phyloP scores from a whole-genome alignment of 768 basidiomycete genomes.

The Filobasidium floriforme region DNA sequence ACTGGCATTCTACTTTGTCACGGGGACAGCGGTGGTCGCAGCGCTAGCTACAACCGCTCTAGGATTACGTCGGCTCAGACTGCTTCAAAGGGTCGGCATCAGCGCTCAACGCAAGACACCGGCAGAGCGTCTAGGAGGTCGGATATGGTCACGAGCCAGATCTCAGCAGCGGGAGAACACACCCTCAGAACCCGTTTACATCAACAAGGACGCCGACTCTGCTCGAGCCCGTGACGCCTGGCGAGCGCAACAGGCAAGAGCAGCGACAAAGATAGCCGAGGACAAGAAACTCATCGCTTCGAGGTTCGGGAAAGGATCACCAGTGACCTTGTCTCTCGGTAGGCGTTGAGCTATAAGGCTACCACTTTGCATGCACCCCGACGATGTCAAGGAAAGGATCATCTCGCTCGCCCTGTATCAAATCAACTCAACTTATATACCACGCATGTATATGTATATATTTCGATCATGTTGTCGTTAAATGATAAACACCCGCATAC shows the following conservation, averaged over 20 bases:
- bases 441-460: not conserved
- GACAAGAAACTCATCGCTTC: constrained; percentile 1
- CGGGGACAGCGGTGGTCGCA: constrained; percentile 55
- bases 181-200: constrained; percentile 25
- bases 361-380: too few species aligned
- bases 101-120: constrained; percentile 7
- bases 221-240: constrained; percentile 28
- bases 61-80: constrained; percentile 56
- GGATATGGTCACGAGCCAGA: not conserved
- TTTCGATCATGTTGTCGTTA: not conserved
- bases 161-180: not conserved
- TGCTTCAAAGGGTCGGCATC: constrained; percentile 43
- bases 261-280: constrained; percentile 2
- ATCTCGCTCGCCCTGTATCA: not conserved
- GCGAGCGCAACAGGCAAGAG: constrained; percentile 7
- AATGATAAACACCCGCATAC: not conserved
- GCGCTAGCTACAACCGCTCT: constrained; percentile 58
- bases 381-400: not conserved
- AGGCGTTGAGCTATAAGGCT: not conserved
- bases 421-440: not conserved
- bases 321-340: not conserved
- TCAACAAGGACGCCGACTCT: constrained; percentile 30
- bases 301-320: not conserved
- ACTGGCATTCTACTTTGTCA: constrained; percentile 66
- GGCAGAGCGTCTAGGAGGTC: constrained; percentile 2